These are phyloP conservation scores for Cercophora newfieldiana DNA, from an alignment of 495 filamentous ascomycete species.

Conservation along the genomic window DNA sequence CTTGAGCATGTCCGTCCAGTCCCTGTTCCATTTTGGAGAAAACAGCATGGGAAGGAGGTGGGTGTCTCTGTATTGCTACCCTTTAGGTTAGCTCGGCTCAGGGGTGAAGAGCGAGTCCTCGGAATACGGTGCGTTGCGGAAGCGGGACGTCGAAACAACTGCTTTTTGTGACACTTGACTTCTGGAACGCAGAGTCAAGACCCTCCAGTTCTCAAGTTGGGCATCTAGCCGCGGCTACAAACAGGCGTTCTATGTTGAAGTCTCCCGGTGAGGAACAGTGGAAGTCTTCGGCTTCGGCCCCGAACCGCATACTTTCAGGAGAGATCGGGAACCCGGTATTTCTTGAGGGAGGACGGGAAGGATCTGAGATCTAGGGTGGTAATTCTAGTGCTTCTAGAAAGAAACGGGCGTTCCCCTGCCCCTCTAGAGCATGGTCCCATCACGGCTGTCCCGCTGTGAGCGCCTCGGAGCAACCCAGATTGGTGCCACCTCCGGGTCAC, in stretches of 20 bases:
- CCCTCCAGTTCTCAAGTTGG: too few relatives aligned
- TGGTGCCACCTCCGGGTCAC: background rate
- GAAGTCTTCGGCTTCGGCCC: too few relatives aligned
- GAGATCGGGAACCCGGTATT: background rate
- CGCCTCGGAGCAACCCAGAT: background rate
- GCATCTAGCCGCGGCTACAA: too few relatives aligned
- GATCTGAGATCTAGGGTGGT: background rate
- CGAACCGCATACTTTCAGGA: background rate
- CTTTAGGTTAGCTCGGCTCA: too few relatives aligned
- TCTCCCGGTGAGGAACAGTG: too few relatives aligned
- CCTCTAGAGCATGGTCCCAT: background rate
- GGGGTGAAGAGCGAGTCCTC: too few relatives aligned
- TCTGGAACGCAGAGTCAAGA: too few relatives aligned
- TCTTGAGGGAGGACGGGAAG: background rate
- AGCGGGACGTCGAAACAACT: too few relatives aligned
- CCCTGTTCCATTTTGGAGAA: background rate
- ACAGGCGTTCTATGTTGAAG: too few relatives aligned
- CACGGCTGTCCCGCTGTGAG: too few relatives aligned
- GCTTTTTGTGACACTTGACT: too few relatives aligned
- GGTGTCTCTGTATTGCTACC: background rate
- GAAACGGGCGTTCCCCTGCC: background rate
- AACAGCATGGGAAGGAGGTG: background rate
- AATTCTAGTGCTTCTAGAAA: background rate
- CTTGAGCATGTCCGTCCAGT: background rate
- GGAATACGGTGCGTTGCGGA: too few relatives aligned